A percentile compares a stretch with the other conserved stretches of the same genome.
These are phyloP conservation scores for Patellaria atrata DNA, from an alignment of 495 filamentous ascomycete species.

Conservation along the genomic window DNA sequence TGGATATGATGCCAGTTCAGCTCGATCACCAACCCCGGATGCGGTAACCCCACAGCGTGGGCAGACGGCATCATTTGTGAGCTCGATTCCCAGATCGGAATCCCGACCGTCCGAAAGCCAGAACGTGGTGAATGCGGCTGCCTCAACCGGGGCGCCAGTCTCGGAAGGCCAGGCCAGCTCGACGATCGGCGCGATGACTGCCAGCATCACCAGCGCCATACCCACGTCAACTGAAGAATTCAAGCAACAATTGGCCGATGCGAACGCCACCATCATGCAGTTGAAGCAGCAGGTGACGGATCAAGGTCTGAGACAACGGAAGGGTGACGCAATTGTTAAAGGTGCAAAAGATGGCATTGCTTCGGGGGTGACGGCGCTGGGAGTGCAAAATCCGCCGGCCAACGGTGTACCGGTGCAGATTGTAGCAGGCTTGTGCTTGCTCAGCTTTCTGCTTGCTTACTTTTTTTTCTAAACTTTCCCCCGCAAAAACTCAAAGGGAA, in stretches of 20 bases:
- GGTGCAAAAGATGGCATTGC: slow-evolving; percentile 27
- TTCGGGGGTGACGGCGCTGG: slow-evolving; percentile 33
- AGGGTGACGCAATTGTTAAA: slow-evolving; percentile 27
- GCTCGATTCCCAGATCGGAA: slow-evolving; percentile 21
- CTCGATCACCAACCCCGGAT: slow-evolving; percentile 22
- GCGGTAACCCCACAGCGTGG: slow-evolving; percentile 24
- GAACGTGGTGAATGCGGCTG: slow-evolving; percentile 20
- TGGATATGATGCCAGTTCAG: slow-evolving; percentile 13
- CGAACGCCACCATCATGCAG: slow-evolving; percentile 55
- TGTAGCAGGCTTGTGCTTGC: slow-evolving; percentile 66
- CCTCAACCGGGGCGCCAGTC: slow-evolving; percentile 17
- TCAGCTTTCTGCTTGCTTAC: slow-evolving; percentile 87
- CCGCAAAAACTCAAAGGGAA: slow-evolving; percentile 12
- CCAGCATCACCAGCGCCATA: slow-evolving; percentile 30
- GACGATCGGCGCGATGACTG: slow-evolving; percentile 30
- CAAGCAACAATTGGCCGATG: slow-evolving; percentile 57
- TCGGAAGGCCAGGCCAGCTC: slow-evolving; percentile 9
- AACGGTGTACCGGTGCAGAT: slow-evolving; percentile 78
- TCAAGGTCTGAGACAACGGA: slow-evolving; percentile 51
- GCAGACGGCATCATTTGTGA: slow-evolving; percentile 14
- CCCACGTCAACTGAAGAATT: slow-evolving; percentile 47
- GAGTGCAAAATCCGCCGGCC: slow-evolving; percentile 38
- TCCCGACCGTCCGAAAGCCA: slow-evolving; percentile 19
- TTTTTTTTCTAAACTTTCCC: slow-evolving; percentile 62
- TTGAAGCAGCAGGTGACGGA: slow-evolving; percentile 57